Conservation (phyloP, 805 yeast genomes). For the Barnettozyma wickerhamii region DNA sequence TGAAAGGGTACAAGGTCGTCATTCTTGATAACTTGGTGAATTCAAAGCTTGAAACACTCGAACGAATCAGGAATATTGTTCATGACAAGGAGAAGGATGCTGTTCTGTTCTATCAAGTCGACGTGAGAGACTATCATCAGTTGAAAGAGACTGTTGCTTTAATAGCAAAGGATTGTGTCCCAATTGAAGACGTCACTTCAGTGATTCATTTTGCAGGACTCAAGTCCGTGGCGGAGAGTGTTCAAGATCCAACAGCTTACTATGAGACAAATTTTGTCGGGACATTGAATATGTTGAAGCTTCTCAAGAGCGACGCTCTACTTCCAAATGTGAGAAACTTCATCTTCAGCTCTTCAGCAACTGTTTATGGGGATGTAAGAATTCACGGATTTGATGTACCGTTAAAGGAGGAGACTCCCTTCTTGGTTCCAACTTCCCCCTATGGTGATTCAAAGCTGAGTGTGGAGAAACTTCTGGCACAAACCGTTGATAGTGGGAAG, state of each 20-base stretch:
- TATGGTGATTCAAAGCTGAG: conserved; percentile 70
- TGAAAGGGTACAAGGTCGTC: conserved; percentile 64
- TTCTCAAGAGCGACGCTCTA: too few relatives aligned
- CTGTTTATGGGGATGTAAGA: conserved; percentile 80
- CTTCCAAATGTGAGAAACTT: conserved; percentile 41
- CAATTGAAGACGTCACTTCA: conserved; percentile 33
- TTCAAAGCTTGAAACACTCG: conserved; percentile 58
- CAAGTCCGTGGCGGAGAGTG: conserved; percentile 80
- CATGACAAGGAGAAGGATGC: not conserved
- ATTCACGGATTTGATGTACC: conserved; percentile 70
- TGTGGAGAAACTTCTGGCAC: conserved; percentile 44
- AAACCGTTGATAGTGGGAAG: conserved; percentile 49
- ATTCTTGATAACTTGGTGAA: conserved; percentile 67
- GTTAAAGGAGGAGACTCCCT: conserved; percentile 67
- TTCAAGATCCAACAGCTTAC: conserved; percentile 60
- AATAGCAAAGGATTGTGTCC: conserved; percentile 28
- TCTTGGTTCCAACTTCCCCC: conserved; percentile 70
- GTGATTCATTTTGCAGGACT: conserved; percentile 81
- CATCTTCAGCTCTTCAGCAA: conserved; percentile 76
- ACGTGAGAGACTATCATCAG: conserved; percentile 47
- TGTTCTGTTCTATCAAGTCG: conserved; percentile 37
- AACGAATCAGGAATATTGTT: conserved; percentile 7
- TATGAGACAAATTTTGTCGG: conserved; percentile 68
- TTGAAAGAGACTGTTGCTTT: conserved; percentile 43
- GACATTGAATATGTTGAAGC: conserved; percentile 52